A percentile compares a stretch with the other conserved stretches of the same genome.
These are phyloP conservation scores for Trypanosoma lewisi DNA, from an alignment of 208 protist genomes.

Conservation along the genomic window DNA sequence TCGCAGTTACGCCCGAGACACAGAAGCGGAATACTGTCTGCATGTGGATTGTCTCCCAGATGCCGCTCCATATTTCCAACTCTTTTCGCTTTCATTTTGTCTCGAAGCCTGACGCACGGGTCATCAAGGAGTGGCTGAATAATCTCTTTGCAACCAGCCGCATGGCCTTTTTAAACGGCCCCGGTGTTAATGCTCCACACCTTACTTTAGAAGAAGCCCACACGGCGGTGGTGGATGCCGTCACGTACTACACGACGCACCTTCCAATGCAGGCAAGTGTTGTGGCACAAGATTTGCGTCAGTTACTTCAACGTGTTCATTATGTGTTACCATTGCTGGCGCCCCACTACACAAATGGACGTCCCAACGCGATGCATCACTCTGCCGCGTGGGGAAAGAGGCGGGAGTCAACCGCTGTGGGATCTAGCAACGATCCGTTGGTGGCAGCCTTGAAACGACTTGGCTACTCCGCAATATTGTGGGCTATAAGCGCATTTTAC, in stretches of 20 bases:
- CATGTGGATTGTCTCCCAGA: conserved; percentile 74
- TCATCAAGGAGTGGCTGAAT: conserved; percentile 48
- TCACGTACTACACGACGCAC: conserved; percentile 64
- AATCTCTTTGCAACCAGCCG: conserved; percentile 22
- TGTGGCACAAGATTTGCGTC: conserved; percentile 53
- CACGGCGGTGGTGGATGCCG: conserved; percentile 33
- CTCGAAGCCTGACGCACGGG: conserved; percentile 30
- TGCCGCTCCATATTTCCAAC: conserved; percentile 60
- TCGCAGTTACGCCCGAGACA: conserved; percentile 12
- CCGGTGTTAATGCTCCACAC: background rate
- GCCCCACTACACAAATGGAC: conserved; percentile 4
- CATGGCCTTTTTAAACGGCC: background rate
- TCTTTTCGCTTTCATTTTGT: conserved; percentile 83
- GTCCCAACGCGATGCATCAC: conserved; percentile 67
- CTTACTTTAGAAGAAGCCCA: conserved; percentile 17
- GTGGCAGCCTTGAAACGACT: conserved; percentile 56
- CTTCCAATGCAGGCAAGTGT: conserved; percentile 73
- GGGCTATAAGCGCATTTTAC: conserved; percentile 81
- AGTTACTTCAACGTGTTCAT: conserved; percentile 66
- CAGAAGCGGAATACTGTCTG: conserved; percentile 26
- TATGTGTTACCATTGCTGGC: conserved; percentile 50
- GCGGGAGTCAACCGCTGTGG: background rate
- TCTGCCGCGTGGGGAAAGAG: conserved; percentile 52
- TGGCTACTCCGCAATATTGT: conserved; percentile 70
- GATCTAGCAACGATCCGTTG: conserved; percentile 28